Base-by-base conservation (phyloP, 768 basidiomycete genomes). In the Mycena amicta region DNA sequence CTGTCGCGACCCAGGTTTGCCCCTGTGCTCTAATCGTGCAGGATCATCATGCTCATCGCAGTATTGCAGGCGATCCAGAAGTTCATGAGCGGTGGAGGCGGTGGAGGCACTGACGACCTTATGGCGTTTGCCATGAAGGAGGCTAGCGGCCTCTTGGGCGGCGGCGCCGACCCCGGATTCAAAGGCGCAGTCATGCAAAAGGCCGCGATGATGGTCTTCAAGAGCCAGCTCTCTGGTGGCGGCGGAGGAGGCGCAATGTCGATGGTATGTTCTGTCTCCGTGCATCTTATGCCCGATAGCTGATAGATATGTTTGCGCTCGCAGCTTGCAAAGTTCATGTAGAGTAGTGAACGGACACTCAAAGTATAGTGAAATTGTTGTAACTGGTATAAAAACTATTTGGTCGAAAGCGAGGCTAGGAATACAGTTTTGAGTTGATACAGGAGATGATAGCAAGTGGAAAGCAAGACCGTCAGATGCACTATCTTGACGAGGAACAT, bases 401-500 rank as follows among this genome's bases (percentile, higher is more conserved):
- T 26, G 25, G 8, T 23, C 20, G 43, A 5, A 18, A 37, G 33
- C 8, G 20, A 11, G 28, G 12, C 49, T 27, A 50, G 23, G 16
- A 50, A 50, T 50, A 50, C 49, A 50, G 23, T 50, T 25, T 50
- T 30, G 25, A 12, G 26, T 20, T 20, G 40, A 49, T 33, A 56
- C 58, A 26, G 23, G n/a, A n/a, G n/a, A n/a, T n/a, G n/a, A 50
- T 26, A 50, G 49, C 49, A 50, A 50, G 16, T 33, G n/a, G 39
- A 56, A 6, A 26, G 16, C 37, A 47, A 49, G 52, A 37, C 50
- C 57, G 61, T 59, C 57, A 53, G 57, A 63, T 63, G 58, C 58
- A 57, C 58, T 60, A 63, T 60, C 62, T 37, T 49, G 59, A 64
- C 62, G 56, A 52, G 49, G 53, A n/a, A n/a, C n/a, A n/a, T n/a